phyloP scores from a whole-genome alignment of 176 grass and related monocot genomes.

The Phoenix dactylifera region DNA sequence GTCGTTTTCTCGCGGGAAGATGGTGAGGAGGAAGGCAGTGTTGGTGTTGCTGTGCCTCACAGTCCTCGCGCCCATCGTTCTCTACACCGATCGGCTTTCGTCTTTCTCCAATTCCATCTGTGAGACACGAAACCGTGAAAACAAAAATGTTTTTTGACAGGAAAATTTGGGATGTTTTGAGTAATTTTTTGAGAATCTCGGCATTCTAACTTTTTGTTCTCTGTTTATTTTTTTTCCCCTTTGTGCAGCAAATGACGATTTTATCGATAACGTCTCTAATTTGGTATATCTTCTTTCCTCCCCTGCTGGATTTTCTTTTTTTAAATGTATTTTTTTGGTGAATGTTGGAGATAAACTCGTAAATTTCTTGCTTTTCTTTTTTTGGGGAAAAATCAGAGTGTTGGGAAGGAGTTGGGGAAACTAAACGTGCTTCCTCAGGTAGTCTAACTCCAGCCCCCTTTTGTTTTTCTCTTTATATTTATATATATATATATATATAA shows the following conservation, averaged over 20 bases:
- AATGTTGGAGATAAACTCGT: constrained; percentile 4
- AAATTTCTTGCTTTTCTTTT: constrained; percentile 7
- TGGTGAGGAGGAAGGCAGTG: constrained; percentile 31
- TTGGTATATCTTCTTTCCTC: constrained; percentile 11
- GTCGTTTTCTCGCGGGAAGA: not conserved
- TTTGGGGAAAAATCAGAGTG: constrained; percentile 9
- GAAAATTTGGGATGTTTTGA: not conserved
- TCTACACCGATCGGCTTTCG: constrained; percentile 47
- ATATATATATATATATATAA: not conserved
- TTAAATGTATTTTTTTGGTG: not conserved
- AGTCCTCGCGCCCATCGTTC: constrained; percentile 35
- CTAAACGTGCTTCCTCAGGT: constrained; percentile 28
- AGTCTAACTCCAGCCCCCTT: not conserved
- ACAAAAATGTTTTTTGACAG: not conserved
- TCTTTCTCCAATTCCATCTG: constrained; percentile 19
- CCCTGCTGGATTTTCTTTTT: not conserved
- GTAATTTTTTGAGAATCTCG: not conserved
- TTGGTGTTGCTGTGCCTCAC: constrained; percentile 32
- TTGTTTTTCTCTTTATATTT: too few species aligned
- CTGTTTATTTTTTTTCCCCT: constrained; percentile 2
- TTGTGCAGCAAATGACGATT: constrained; percentile 25
- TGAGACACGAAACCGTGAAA: constrained; percentile 4
- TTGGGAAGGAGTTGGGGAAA: constrained; percentile 16
- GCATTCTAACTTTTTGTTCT: not conserved
- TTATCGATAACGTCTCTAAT: constrained; percentile 23